Base-by-base conservation (phyloP, 1,139 yeast genomes). In the Pichia sp. region DNA sequence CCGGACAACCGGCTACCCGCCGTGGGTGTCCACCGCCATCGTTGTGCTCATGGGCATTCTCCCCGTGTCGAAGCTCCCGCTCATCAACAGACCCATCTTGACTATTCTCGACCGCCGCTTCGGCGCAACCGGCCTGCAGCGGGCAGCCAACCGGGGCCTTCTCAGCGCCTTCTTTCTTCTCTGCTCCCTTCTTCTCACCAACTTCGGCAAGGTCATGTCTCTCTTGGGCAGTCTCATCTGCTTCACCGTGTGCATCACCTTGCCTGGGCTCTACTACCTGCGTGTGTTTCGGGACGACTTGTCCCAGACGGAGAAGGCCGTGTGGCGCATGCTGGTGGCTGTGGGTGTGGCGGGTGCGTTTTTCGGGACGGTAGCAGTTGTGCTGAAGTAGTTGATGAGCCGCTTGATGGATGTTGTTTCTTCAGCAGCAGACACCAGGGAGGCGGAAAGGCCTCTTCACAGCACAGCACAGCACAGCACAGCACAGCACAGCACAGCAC, bases 31-130 rank as follows among this genome's bases (percentile, higher is more conserved):
- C 55, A 80, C 82, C 3, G 64, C 83, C 41, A 77, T 92, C 52
- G 86, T 93, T 53, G 78, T 79, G 0, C 72, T 89, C 49, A 87
- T 90, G 74, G 88, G 96, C 43, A 64, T 90, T 44, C 82, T 92
- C 31, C 97, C 98, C 1, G 70, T 90, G 46, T 90, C 97, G 1
- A 92, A 92, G 66, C 82, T 93, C 1, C 97, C 98, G 0, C 75
- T 92, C 50, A 87, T 85, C 63, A 90, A 95, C 8, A 82, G 93
- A 62, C 98, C 98, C 1, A 85, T 92, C 45, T 81, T 89, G 23
- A 79, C 93, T 5, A 85, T 95, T 0, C 67, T 82, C 13, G 89
- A 84, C 59, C 38, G 44, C 6, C 36, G 43, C 4, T 13, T 52
- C 3, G 49, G 53, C 10, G 45, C 30, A 2, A 44, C 16, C 19